Evolutionary conservation across 1,284 basidiomycete species (phyloP), one percentile per base, ranked within the genome.

Genomic region (Caloboletus firmus): DNA sequence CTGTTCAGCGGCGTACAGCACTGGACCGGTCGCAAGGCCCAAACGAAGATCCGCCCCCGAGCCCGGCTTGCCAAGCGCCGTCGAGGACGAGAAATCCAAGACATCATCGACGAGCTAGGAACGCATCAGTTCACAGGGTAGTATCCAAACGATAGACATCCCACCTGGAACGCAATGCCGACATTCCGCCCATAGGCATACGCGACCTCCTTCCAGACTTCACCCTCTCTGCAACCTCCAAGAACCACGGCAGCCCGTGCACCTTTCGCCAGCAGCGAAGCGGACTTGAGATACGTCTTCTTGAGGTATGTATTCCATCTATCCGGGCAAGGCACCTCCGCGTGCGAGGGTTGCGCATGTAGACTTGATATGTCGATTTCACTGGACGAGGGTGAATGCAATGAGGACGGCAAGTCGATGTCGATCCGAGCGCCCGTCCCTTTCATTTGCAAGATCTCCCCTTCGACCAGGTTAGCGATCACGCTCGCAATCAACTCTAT

Each of bases 251-350:
- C 85, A 6, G 93, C 91, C 9, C 95, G 82, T 1, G 92, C 89
- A 4, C 89, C 89, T 73, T 98, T 99, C 2, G 95, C 95, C 82
- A 99, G 96, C 55, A 99, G 74, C 64, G 90, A 93, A 17, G 96
- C 96, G 6, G 95, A 97, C 76, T 99, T 98, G 66, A 99, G 78
- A 69, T 98, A 99, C 26, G 93, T 95, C 76, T 96, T 98, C 65
- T 87, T 84, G 70, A 98, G 79, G 75, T 99, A 99, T 34, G 87
- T 77, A 55, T 87, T 85, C 84, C 96, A 98, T 58, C 87, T 83
- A 17, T 85, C 82, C 28, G 68, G 57, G 7, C 20, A 39, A 7
- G 67, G 53, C 2, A 57, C 40, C 7, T 58, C 45, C 0, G 42
- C 46, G 6, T 59, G 54, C 32, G 49, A 31, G 2, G 67, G 69